These are phyloP conservation scores for Mycena capillaripes DNA, from an alignment of 768 basidiomycete genomes.

Conservation along the genomic window DNA sequence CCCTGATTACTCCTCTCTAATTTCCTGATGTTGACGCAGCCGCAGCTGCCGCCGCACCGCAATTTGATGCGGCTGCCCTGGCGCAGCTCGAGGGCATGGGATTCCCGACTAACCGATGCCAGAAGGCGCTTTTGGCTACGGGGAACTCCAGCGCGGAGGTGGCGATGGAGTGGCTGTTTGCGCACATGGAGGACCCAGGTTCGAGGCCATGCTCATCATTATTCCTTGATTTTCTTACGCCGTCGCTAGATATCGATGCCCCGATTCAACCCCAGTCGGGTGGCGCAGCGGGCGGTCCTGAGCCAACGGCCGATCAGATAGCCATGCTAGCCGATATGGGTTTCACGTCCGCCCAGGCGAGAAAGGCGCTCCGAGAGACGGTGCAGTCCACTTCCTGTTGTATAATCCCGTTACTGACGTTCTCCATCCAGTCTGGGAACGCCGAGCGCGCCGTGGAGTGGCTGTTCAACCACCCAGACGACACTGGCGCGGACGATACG, in stretches of 20 bases:
- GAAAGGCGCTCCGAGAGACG: constrained; percentile 89
- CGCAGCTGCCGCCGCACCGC: constrained; percentile 59
- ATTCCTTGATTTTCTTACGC: background rate
- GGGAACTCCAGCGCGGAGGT: constrained; percentile 80
- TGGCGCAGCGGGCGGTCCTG: constrained; percentile 49
- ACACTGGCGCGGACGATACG: constrained; percentile 72
- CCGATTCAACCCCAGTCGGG: constrained; percentile 64
- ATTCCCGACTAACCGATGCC: constrained; percentile 87
- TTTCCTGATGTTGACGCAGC: constrained; percentile 25
- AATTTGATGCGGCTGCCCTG: constrained; percentile 83
- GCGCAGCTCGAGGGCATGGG: constrained; percentile 90
- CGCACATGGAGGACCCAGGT: constrained; percentile 96
- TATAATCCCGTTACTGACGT: background rate
- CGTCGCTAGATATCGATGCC: constrained; percentile 82
- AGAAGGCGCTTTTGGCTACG: constrained; percentile 92
- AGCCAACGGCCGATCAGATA: constrained; percentile 81
- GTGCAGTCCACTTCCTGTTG: constrained; percentile 57
- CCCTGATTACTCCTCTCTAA: background rate
- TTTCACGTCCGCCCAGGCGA: constrained; percentile 85
- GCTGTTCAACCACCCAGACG: constrained; percentile 95
- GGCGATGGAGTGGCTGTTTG: constrained; percentile 97
- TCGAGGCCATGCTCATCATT: constrained; percentile 32
- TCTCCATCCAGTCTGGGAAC: constrained; percentile 68
- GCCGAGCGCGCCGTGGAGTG: constrained; percentile 94
- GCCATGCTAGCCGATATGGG: constrained; percentile 91